Evolutionary conservation across 2,329 filamentous ascomycete genomes (phyloP), one percentile per base, ranked within the genome.

Genomic region (Fusarium continuum): DNA sequence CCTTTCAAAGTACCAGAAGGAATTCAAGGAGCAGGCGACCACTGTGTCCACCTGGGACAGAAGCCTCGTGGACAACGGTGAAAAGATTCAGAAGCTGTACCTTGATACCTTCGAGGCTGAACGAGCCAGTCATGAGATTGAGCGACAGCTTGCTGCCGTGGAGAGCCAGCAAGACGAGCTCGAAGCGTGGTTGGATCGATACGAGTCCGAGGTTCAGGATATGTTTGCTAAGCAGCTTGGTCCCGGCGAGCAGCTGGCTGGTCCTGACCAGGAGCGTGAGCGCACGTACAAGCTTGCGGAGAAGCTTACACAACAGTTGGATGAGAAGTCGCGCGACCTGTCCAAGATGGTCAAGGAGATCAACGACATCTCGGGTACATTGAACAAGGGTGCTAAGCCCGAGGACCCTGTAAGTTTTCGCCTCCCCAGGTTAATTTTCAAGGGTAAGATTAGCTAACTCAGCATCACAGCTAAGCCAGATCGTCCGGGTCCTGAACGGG

Each of bases 301-400:
- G 82, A 95, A 92, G 77, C 84, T 97, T 65, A 92, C 92, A 10
- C 92, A 96, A 73, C 88, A 92, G 65, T 82, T 99, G 65, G 93
- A 96, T 55, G 93, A 96, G 70, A 96, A 98, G 87, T 93, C 92
- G 73, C 91, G 92, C 74, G 93, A 97, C 74, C 82, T 99, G 63
- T 88, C 88, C 41, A 94, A 92, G 79, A 98, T 99, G 93, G 96
- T 99, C 70, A 93, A 96, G 74, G 95, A 98, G 78, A 96, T 99
- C 74, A 99, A 99, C 75, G 88, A 89, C 68, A 94, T 96, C 61
- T 95, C 92, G n/a, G 86, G 91, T 50, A 92, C 89, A 20, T 80
- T 99, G 66, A 94, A 88, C 83, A 97, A 96, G 83, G 92, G 91
- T 55, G 90, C 85, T 77, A 96, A 96, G 78, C 86, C 91, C 23